Percentiles rank a stretch among this genome's conserved stretches.
These are phyloP conservation scores for Acer yangbiense DNA, from an alignment of 345 rosid species.

Conservation along the genomic window DNA sequence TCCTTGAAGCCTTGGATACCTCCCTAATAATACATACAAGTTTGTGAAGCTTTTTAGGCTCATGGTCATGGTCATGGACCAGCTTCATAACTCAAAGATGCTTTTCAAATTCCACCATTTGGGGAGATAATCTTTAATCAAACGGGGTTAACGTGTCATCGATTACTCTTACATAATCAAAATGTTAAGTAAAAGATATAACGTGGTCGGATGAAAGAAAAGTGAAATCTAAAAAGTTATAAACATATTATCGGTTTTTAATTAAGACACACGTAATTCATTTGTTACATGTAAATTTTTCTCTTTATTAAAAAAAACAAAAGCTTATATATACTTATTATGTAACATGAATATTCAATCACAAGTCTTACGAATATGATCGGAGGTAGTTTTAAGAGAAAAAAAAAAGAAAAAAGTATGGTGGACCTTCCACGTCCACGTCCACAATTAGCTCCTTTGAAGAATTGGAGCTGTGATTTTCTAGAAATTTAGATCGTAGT, in stretches of 20 bases:
- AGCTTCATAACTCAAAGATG: constrained; percentile 1
- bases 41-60: constrained; percentile 14
- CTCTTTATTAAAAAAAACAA: background rate
- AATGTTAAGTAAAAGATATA: no score
- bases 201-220: no score
- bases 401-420: background rate
- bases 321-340: background rate
- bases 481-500: background rate
- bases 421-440: background rate
- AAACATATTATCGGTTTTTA: no score
- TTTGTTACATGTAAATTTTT: no score
- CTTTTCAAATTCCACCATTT: background rate
- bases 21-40: background rate
- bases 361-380: no score
- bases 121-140: no score
- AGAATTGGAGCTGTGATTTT: background rate
- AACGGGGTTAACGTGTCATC: no score
- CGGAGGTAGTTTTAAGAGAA: no score
- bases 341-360: no score
- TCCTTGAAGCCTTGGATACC: constrained; percentile 13
- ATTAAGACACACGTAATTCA: no score
- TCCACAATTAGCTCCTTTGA: background rate
- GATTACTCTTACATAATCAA: no score
- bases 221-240: no score
- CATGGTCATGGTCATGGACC: background rate